Evolutionary conservation across 176 grass and related monocot species (phyloP), one percentile per base, ranked within the genome.

Genomic region (Avena atlantica): DNA sequence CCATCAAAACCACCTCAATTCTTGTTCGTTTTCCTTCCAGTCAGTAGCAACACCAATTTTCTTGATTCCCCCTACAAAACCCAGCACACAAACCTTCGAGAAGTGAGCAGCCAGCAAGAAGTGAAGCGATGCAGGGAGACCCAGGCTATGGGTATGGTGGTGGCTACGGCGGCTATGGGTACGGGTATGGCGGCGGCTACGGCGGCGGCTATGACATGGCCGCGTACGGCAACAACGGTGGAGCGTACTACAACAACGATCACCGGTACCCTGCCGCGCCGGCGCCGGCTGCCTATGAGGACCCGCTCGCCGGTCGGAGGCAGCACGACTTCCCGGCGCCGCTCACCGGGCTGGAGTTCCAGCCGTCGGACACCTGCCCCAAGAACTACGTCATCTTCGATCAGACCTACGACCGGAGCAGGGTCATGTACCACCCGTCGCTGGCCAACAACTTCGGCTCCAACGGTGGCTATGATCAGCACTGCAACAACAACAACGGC

Each of bases 321-420:
- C 68, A 85, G 77, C 87, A 92, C 65, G 97, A 99, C 12, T 91
- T 91, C 63, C 92, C 94, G 11, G 90, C 83, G 82, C 97, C 94
- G 19, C 80, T 94, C 9, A 94, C 91, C 34, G 87, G 87, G 79
- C 87, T 99, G 0, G 97, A 99, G 90, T 93, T 99, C 87, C 94
- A 99, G 87, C 87, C 94, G 58, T 91, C 94, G 15, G 97, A 96
- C 11, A 93, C 87, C 31, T 99, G 92, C 87, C 97, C 97, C 36
- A 91, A 91, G 92, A 96, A 99, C 87, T 99, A 94, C 31, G 94
- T 99, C 80, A 99, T 99, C 83, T 99, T 99, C 72, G 94, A 99
- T 70, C 97, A 99, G 85, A 99, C 90, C 6, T 91, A 79, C 56
- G 86, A 84, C 90, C 90, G 83, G 83, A 99, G 90, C 90, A 59